These are phyloP conservation scores for Miamiensis avidus DNA, from an alignment of 169 alveolate species.

Conservation along the genomic window DNA sequence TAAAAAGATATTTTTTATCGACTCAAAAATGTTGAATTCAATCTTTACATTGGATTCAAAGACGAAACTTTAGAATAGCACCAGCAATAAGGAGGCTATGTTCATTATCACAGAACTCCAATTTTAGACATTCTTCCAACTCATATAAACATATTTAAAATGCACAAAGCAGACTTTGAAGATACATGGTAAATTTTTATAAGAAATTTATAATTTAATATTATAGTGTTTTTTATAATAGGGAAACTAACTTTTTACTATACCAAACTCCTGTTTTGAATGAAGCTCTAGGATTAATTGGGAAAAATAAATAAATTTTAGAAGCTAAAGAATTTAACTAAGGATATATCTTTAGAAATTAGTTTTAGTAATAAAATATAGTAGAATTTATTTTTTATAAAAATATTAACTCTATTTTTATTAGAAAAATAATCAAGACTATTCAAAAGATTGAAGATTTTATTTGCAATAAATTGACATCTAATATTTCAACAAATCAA, in stretches of 20 bases:
- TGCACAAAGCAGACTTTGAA: conserved; percentile 13
- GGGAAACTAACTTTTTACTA: neutral
- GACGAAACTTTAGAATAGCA: conserved; percentile 7
- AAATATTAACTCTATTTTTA: no score
- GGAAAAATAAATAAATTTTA: no score
- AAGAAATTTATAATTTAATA: no score
- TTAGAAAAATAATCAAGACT: no score
- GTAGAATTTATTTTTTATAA: no score
- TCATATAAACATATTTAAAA: conserved; percentile 20
- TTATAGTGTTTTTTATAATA: no score
- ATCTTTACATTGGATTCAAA: conserved; percentile 15
- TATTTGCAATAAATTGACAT: neutral
- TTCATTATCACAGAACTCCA: neutral
- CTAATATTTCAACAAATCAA: conserved; percentile 8
- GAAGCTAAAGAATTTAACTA: neutral
- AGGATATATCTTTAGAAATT: neutral
- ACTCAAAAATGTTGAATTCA: conserved; percentile 6
- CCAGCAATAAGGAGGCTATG: neutral
- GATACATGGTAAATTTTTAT: conserved; percentile 24
- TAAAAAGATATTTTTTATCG: neutral
- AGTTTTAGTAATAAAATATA: no score
- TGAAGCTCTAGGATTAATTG: neutral
- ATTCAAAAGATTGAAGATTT: neutral
- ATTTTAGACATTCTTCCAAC: neutral
- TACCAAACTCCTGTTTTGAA: neutral